phyloP scores from a whole-genome alignment of 78 protist species.

The Tieghemostelium lacteum region DNA sequence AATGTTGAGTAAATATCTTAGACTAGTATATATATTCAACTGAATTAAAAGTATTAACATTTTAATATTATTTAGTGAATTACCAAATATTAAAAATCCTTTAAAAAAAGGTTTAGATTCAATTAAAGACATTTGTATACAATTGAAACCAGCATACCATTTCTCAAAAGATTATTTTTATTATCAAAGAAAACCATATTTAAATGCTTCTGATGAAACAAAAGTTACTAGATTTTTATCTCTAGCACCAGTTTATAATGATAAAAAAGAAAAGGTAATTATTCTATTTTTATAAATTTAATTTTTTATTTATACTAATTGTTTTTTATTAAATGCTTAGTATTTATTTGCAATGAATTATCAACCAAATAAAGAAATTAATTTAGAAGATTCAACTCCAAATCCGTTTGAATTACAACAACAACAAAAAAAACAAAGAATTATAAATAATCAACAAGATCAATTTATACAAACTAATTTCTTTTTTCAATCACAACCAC shows the following conservation, averaged over 20 bases:
- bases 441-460: neutral
- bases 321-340: neutral
- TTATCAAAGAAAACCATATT: conserved; percentile 49
- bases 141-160: conserved; percentile 43
- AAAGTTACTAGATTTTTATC: conserved; percentile 48
- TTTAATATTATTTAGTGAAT: neutral
- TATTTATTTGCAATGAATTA: conserved; percentile 72
- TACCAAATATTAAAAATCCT: conserved; percentile 27
- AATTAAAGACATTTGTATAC: conserved; percentile 15
- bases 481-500: conserved; percentile 1
- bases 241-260: conserved; percentile 57
- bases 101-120: conserved; percentile 45
- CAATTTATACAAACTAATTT: neutral
- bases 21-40: neutral
- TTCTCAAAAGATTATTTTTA: conserved; percentile 54
- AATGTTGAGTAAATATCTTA: conserved; percentile 11
- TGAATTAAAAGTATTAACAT: neutral
- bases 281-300: neutral
- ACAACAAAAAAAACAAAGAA: conserved; percentile 16
- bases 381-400: conserved; percentile 21
- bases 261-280: conserved; percentile 34
- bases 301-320: neutral
- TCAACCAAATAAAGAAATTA: conserved; percentile 60
- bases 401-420: conserved; percentile 27
- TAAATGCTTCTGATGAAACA: conserved; percentile 3